A percentile compares a stretch with the other conserved stretches of the same genome.
Conservation (phyloP, 345 rosid species). For the Eucalyptus pauciflora region DNA sequence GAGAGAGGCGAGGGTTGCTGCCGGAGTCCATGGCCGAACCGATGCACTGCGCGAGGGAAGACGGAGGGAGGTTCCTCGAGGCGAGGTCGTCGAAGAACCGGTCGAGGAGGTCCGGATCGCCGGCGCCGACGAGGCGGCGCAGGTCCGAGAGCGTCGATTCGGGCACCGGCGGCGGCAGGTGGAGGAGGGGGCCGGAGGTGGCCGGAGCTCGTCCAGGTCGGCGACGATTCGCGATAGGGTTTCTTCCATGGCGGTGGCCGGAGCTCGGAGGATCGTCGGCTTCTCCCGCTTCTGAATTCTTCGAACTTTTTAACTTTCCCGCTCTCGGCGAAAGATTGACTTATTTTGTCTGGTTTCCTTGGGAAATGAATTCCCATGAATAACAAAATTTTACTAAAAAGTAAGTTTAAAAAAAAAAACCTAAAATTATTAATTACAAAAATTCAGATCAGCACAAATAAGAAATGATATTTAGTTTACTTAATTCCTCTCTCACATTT, state of each 20-base stretch:
- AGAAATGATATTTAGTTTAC: too few relatives aligned
- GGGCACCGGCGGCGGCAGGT: neutral
- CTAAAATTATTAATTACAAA: too few relatives aligned
- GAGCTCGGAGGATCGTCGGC: too few relatives aligned
- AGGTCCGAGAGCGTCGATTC: conserved; percentile 37
- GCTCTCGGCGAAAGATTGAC: too few relatives aligned
- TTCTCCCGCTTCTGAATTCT: too few relatives aligned
- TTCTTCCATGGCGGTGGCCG: neutral
- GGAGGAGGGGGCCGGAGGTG: neutral
- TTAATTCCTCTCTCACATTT: too few relatives aligned
- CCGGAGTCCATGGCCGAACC: conserved; percentile 58
- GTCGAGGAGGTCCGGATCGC: conserved; percentile 28
- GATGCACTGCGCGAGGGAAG: conserved; percentile 38
- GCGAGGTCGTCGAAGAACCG: conserved; percentile 44
- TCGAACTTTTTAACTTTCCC: too few relatives aligned
- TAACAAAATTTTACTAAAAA: too few relatives aligned
- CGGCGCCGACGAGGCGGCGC: conserved; percentile 21
- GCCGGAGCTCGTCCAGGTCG: conserved; percentile 14
- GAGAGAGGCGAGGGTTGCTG: conserved; percentile 12
- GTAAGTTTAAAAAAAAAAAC: too few relatives aligned
- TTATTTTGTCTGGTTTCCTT: too few relatives aligned
- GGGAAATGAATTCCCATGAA: too few relatives aligned
- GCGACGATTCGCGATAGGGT: neutral
- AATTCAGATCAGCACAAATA: too few relatives aligned
- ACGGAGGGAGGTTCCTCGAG: conserved; percentile 17